phyloP scores from a whole-genome alignment of 768 basidiomycete species.

The Tylopilus sp. region DNA sequence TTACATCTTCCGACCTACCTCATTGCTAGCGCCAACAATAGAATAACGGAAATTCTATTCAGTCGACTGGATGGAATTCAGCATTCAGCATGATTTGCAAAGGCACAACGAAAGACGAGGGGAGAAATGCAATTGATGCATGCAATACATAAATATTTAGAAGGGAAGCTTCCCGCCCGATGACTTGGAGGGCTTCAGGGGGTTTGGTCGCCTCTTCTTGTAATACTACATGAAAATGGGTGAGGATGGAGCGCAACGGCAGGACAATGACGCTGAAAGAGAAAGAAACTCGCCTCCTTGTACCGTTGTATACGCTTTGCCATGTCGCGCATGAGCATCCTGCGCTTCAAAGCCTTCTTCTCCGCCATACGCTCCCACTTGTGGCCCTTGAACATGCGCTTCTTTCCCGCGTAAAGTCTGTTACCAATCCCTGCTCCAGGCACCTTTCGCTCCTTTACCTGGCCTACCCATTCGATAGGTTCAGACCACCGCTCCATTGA shows the following conservation, averaged over 20 bases:
- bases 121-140: constrained; percentile 1
- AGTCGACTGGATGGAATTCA: not conserved
- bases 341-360: constrained; percentile 44
- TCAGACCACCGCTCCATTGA: constrained; percentile 18
- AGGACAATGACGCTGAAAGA: not conserved
- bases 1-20: not conserved
- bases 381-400: constrained; percentile 93
- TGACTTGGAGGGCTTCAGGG: constrained; percentile 54
- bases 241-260: constrained; percentile 1
- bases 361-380: constrained; percentile 68
- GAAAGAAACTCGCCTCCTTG: constrained; percentile 50
- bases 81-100: not conserved
- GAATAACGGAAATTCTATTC: not conserved
- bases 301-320: constrained; percentile 58
- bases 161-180: constrained; percentile 53
- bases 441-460: constrained; percentile 36
- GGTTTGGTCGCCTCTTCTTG: constrained; percentile 47
- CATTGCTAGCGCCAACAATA: not conserved
- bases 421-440: constrained; percentile 55
- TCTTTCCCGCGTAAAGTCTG: constrained; percentile 70
- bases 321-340: constrained; percentile 68
- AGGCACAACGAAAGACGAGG: not conserved
- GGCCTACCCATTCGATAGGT: constrained; percentile 41
- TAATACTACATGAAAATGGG: constrained; percentile 17
- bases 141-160: constrained; percentile 34